These are phyloP conservation scores for Colletotrichum plurivorum DNA, from an alignment of 2,329 filamentous ascomycete species.

Conservation along the genomic window DNA sequence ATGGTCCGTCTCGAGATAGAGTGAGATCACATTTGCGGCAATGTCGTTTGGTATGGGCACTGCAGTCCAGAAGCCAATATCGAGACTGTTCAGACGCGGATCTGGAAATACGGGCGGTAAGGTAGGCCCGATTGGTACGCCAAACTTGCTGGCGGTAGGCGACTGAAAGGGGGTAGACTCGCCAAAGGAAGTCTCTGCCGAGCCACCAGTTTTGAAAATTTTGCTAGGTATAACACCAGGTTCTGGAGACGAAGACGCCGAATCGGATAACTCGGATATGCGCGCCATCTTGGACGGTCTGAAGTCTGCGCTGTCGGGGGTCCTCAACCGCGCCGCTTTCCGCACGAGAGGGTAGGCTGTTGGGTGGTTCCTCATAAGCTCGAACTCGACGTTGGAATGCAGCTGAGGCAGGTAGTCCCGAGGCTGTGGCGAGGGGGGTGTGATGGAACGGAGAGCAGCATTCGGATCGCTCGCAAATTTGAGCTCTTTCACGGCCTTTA, in stretches of 20 bases:
- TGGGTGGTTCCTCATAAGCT: slow-evolving; percentile 31
- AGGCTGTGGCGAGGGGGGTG: slow-evolving; percentile 16
- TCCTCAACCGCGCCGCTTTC: neutral
- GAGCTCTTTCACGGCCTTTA: slow-evolving; percentile 41
- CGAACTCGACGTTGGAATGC: slow-evolving; percentile 33
- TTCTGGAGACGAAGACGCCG: slow-evolving; percentile 3
- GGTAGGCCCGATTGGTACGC: slow-evolving; percentile 40
- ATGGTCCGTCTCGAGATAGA: slow-evolving; percentile 56
- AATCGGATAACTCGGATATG: slow-evolving; percentile 7
- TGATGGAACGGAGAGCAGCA: slow-evolving; percentile 29
- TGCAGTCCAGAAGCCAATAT: slow-evolving; percentile 53
- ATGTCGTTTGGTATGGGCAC: slow-evolving; percentile 48
- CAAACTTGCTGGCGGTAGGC: slow-evolving; percentile 40
- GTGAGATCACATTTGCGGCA: slow-evolving; percentile 50
- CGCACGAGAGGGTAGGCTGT: slow-evolving; percentile 27
- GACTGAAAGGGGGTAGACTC: slow-evolving; percentile 2
- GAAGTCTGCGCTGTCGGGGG: neutral
- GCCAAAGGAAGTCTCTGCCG: neutral
- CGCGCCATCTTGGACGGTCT: slow-evolving; percentile 31
- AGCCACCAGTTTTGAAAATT: neutral
- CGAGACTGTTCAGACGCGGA: slow-evolving; percentile 45
- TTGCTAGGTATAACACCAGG: slow-evolving; percentile 2
- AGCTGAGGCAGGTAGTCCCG: slow-evolving; percentile 28
- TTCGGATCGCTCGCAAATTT: slow-evolving; percentile 43
- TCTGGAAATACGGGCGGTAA: slow-evolving; percentile 42